Percentiles rank a stretch among this genome's conserved stretches.
Evolutionary conservation across 306 rosid species (phyloP).

Genomic region (Fagus crenata): DNA sequence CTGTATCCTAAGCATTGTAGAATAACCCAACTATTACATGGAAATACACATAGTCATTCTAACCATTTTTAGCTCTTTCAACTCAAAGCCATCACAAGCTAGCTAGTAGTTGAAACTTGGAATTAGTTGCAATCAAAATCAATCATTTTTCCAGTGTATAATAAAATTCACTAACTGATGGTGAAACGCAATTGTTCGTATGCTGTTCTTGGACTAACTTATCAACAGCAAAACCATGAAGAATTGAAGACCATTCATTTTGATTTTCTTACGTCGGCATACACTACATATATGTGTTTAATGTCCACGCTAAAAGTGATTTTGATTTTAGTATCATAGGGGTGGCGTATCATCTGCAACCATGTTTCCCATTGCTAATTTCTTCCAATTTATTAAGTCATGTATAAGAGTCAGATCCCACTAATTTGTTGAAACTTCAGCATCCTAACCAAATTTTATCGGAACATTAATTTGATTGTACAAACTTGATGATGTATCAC

Average conservation of each 20-base stretch:
- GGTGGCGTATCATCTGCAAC: conserved; percentile 28
- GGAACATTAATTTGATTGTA: conserved; percentile 23
- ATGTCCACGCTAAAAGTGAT: conserved; percentile 16
- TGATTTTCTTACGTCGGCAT: conserved; percentile 48
- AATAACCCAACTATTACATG: too few species aligned
- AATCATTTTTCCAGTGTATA: conserved; percentile 2
- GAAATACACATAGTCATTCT: not conserved
- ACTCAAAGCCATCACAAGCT: conserved; percentile 13
- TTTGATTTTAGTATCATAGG: conserved; percentile 14
- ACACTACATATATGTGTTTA: conserved; percentile 22
- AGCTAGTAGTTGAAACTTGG: conserved; percentile 27
- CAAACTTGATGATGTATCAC: conserved; percentile 23
- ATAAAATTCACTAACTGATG: conserved; percentile 26
- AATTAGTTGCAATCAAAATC: conserved; percentile 16
- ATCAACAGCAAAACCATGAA: conserved; percentile 54
- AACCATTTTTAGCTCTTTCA: conserved; percentile 19
- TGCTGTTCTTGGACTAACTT: conserved; percentile 62
- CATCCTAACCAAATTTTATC: conserved; percentile 36
- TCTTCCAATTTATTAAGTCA: conserved; percentile 24
- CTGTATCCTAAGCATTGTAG: too few species aligned
- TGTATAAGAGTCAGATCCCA: conserved; percentile 72
- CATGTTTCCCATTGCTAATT: conserved; percentile 28
- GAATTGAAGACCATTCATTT: not conserved
- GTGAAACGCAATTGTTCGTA: conserved; percentile 84
- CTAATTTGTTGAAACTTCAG: conserved; percentile 38